These are phyloP conservation scores for Globisporangium emineosum DNA, from an alignment of 352 stramenopile species.

Conservation along the genomic window DNA sequence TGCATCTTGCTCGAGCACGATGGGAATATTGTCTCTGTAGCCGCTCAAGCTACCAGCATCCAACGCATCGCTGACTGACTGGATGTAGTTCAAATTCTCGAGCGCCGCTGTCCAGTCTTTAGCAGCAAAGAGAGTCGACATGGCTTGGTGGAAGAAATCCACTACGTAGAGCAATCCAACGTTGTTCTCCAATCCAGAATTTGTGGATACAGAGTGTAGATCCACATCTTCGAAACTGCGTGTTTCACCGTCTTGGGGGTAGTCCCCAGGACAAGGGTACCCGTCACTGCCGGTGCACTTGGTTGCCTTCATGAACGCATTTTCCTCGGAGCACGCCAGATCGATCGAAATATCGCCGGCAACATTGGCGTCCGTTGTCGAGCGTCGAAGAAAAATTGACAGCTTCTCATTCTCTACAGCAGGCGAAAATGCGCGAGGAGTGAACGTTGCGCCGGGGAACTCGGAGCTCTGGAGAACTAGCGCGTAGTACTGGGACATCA, in stretches of 20 bases:
- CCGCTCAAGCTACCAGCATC: constrained; percentile 20
- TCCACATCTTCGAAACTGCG: constrained; percentile 26
- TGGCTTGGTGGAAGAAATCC: constrained; percentile 40
- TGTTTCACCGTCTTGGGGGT: constrained; percentile 17
- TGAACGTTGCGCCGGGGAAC: constrained; percentile 36
- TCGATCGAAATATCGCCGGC: constrained; percentile 19
- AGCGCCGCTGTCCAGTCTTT: constrained; percentile 32
- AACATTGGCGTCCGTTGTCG: background rate
- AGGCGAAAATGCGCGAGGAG: constrained; percentile 19
- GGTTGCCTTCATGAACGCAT: constrained; percentile 26
- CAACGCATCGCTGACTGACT: constrained; percentile 20
- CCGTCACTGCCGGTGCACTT: constrained; percentile 26
- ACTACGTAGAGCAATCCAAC: constrained; percentile 37
- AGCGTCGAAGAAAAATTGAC: constrained; percentile 25
- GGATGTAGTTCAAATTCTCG: constrained; percentile 31
- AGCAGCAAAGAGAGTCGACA: constrained; percentile 29
- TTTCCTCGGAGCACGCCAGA: constrained; percentile 26
- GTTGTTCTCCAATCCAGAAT: constrained; percentile 38
- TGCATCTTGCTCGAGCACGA: constrained; percentile 29
- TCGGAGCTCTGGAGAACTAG: constrained; percentile 38
- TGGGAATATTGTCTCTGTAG: constrained; percentile 22
- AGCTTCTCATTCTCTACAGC: constrained; percentile 14
- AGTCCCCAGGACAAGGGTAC: constrained; percentile 26
- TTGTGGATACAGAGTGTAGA: constrained; percentile 13
- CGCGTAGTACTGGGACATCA: constrained; percentile 36